Conservation (phyloP, 306 rosid species). For the Rosa chinensis region DNA sequence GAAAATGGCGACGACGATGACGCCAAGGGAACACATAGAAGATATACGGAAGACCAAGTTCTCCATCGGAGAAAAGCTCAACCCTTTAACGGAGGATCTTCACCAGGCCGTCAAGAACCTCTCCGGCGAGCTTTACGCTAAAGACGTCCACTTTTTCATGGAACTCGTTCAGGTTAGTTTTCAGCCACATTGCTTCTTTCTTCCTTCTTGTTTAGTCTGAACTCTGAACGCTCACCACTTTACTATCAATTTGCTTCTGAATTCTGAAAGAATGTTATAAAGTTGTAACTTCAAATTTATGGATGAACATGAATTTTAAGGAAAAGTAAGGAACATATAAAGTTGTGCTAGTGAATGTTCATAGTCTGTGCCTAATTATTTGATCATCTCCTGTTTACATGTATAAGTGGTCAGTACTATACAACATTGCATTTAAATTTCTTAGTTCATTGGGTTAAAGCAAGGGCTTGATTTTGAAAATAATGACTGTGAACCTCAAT, state of each 20-base stretch:
- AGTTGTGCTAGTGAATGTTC: not conserved
- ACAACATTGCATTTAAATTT: not conserved
- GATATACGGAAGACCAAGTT: conserved; percentile 48
- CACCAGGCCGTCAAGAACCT: conserved; percentile 55
- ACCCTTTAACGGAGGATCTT: conserved; percentile 45
- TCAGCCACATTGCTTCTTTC: not conserved
- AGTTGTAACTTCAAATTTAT: not conserved
- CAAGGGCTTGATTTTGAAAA: not conserved
- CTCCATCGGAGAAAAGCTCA: conserved; percentile 44
- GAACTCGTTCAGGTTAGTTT: conserved; percentile 60
- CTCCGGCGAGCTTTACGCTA: conserved; percentile 61
- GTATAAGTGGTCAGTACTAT: not conserved
- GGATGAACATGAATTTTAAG: not conserved
- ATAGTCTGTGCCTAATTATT: not conserved
- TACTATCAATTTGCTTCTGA: no score
- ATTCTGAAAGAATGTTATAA: not conserved
- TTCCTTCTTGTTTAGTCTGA: not conserved
- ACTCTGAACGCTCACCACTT: not conserved
- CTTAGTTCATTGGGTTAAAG: not conserved
- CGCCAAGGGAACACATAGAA: conserved; percentile 44
- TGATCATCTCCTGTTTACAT: not conserved
- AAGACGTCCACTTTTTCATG: conserved; percentile 70
- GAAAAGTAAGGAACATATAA: not conserved
- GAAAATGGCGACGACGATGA: conserved; percentile 27
- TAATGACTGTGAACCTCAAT: not conserved